phyloP scores from a whole-genome alignment of 768 basidiomycete genomes.

The Hygrocybe punicea region DNA sequence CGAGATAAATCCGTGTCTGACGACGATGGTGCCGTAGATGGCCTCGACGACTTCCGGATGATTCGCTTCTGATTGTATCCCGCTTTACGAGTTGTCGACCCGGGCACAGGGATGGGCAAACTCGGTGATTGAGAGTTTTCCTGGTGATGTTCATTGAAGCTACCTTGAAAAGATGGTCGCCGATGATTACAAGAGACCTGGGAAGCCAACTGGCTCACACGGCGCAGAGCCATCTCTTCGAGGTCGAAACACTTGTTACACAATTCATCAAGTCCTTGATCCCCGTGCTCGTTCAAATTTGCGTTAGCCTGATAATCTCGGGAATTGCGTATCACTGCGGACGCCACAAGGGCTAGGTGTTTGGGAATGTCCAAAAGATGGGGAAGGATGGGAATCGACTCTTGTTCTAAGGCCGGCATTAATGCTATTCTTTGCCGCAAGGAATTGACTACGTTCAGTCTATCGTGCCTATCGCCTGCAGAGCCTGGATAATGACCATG shows the following conservation, averaged over 20 bases:
- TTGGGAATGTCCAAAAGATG: slow-evolving; percentile 74
- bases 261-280: slow-evolving; percentile 50
- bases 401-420: slow-evolving; percentile 59
- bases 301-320: slow-evolving; percentile 38
- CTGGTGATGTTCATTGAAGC: slow-evolving; percentile 9
- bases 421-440: slow-evolving; percentile 54
- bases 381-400: slow-evolving; percentile 70
- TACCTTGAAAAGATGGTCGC: slow-evolving; percentile 9
- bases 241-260: slow-evolving; percentile 62
- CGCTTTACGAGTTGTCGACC: background rate
- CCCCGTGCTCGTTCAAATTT: slow-evolving; percentile 34
- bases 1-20: slow-evolving; percentile 19
- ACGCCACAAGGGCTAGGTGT: slow-evolving; percentile 72
- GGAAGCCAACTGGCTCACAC: slow-evolving; percentile 61
- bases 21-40: slow-evolving; percentile 50
- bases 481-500: slow-evolving; percentile 25
- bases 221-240: slow-evolving; percentile 63
- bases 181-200: slow-evolving; percentile 33
- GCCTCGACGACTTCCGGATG: slow-evolving; percentile 32
- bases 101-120: slow-evolving; percentile 5
- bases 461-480: slow-evolving; percentile 46
- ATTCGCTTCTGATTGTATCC: background rate
- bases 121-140: slow-evolving; percentile 4
- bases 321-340: slow-evolving; percentile 69
- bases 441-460: slow-evolving; percentile 50